These are phyloP conservation scores for Pisolithus albus DNA, from an alignment of 768 basidiomycete genomes.

Conservation along the genomic window DNA sequence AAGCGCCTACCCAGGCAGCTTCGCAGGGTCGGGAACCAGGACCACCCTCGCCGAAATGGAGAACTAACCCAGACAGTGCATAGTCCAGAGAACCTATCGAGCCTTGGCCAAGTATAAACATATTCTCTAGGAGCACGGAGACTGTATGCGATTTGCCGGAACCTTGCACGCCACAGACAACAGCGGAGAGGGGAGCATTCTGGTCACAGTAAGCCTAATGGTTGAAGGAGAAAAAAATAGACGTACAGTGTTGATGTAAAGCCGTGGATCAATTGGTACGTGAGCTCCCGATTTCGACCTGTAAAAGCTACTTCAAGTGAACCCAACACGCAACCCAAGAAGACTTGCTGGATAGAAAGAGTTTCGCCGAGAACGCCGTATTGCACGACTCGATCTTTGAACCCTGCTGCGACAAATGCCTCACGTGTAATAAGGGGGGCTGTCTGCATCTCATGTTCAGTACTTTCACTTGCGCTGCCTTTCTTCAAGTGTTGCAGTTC, in stretches of 20 bases:
- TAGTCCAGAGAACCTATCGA: constrained; percentile 46
- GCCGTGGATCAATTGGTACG: constrained; percentile 37
- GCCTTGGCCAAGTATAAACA: constrained; percentile 48
- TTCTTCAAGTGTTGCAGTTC: neutral
- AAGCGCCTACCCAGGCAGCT: constrained; percentile 51
- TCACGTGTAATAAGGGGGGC: constrained; percentile 49
- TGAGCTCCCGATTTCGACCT: constrained; percentile 27
- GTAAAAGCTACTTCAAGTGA: constrained; percentile 9
- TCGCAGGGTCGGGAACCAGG: constrained; percentile 51
- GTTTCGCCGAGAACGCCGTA: constrained; percentile 58
- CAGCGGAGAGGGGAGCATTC: constrained; percentile 68
- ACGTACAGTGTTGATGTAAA: constrained; percentile 65
- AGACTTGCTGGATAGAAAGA: constrained; percentile 39
- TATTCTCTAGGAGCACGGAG: constrained; percentile 60
- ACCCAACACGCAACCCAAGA: neutral
- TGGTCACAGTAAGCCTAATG: constrained; percentile 17
- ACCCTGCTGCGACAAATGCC: constrained; percentile 34
- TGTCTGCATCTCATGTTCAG: constrained; percentile 31
- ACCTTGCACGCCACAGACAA: constrained; percentile 72
- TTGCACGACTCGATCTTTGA: constrained; percentile 35
- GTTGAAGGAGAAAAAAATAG: neutral
- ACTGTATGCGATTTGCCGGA: constrained; percentile 72
- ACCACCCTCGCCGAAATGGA: constrained; percentile 68
- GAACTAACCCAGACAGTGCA: constrained; percentile 54
- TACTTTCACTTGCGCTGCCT: constrained; percentile 8